Base-by-base conservation (phyloP, 78 protist species). In the Isochrysis galbana region DNA sequence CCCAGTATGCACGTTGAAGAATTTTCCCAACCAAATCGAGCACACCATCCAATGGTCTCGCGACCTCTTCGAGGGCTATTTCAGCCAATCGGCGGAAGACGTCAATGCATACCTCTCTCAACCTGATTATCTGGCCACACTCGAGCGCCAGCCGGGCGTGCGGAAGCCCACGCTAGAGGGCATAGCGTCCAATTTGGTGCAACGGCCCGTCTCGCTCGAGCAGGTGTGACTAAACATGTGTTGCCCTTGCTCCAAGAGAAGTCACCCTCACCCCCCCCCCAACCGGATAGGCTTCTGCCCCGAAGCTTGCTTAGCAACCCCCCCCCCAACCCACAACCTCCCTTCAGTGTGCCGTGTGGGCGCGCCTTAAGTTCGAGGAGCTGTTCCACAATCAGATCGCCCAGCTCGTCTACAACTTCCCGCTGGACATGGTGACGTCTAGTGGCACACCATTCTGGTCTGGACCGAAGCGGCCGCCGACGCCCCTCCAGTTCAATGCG, bases 281-380 rank as follows among this genome's bases (percentile, higher is more conserved):
- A n/a, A n/a, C n/a, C n/a, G n/a, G n/a, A n/a, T n/a, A n/a, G n/a
- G n/a, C n/a, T n/a, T n/a, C n/a, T n/a, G n/a, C n/a, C n/a, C n/a
- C n/a, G n/a, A n/a, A n/a, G n/a, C n/a, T n/a, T n/a, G n/a, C n/a
- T n/a, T n/a, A n/a, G n/a, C n/a, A n/a, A n/a, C n/a, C n/a, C n/a
- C n/a, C n/a, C n/a, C n/a, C n/a, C n/a, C n/a, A n/a, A n/a, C n/a
- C n/a, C n/a, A n/a, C n/a, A n/a, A n/a, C n/a, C n/a, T n/a, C n/a
- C n/a, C n/a, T n/a, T n/a, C 98, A 99, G 95, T 98, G 99, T 90
- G 92, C 98, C 32, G 89, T 4, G 54, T 99, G 99, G 99, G 99
- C 99, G 38, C 96, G 99, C 42, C 86, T 87, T 11, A 32, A 93
- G 48, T 99, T 99, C 91, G 98, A 99, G 91, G 96, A 96, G 46